Evolutionary conservation across 495 filamentous ascomycete species (phyloP).

Genomic region (Tirmania nivea): DNA sequence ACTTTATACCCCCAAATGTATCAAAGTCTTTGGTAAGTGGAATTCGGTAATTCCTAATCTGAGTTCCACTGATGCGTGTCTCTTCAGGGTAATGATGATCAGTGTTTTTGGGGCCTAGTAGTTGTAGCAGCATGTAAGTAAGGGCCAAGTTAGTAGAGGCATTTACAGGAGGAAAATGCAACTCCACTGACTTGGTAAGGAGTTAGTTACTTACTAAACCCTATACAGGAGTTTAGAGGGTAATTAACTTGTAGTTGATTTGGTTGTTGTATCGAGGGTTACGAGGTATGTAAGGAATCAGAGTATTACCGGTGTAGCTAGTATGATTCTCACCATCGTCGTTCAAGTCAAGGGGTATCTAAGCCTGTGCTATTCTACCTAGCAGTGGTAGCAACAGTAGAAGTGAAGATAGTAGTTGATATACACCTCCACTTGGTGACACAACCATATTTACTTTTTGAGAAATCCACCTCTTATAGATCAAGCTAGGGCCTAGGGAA

Average conservation of each 20-base stretch:
- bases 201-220: too few species aligned
- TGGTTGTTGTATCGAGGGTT: too few species aligned
- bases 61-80: slow-evolving; percentile 18
- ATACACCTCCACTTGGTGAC: neutral
- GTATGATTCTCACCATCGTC: slow-evolving; percentile 10
- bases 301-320: too few species aligned
- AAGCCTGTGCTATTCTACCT: neutral
- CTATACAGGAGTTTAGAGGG: too few species aligned
- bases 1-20: slow-evolving; percentile 70
- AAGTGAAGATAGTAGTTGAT: neutral
- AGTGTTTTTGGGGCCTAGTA: slow-evolving; percentile 64
- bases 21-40: slow-evolving; percentile 30
- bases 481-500: too few species aligned
- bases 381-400: neutral
- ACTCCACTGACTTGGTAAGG: too few species aligned
- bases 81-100: slow-evolving; percentile 49
- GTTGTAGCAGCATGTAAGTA: slow-evolving; percentile 69
- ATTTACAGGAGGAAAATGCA: too few species aligned
- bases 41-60: neutral
- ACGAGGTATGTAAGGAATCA: too few species aligned
- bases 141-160: too few species aligned
- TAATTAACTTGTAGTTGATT: too few species aligned
- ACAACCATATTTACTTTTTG: too few species aligned
- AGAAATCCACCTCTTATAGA: too few species aligned
- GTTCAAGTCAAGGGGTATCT: neutral